Evolutionary conservation across 2,329 filamentous ascomycete species (phyloP).

Genomic region (Trichoderma sp.): DNA sequence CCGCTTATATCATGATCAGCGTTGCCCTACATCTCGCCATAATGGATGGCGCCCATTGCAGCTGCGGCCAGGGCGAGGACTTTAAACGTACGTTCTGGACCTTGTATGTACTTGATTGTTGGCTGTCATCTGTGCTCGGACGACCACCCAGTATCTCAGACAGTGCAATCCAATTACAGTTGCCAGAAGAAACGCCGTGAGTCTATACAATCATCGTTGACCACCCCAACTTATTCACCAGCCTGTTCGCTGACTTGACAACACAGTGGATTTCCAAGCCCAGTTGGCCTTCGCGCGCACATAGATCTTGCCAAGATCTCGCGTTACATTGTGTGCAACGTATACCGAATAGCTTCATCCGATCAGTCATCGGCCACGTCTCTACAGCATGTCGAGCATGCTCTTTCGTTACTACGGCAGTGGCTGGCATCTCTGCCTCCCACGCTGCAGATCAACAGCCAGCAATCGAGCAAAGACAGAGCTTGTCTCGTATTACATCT

Average conservation of each 20-base stretch:
- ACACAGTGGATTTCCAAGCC: background rate
- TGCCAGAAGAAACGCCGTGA: background rate
- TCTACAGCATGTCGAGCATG: background rate
- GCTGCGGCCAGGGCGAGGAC: background rate
- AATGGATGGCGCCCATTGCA: background rate
- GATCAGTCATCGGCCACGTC: background rate
- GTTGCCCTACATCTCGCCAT: background rate
- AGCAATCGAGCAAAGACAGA: background rate
- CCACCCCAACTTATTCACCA: background rate
- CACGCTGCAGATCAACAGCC: background rate
- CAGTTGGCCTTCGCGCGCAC: background rate
- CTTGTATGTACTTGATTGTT: background rate
- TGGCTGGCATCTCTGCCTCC: background rate
- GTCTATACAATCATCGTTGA: background rate
- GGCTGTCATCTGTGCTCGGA: background rate
- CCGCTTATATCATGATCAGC: background rate
- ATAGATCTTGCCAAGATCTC: background rate
- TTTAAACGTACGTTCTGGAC: background rate
- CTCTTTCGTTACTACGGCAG: background rate
- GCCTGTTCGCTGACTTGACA: background rate
- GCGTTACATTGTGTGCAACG: background rate
- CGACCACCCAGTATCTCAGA: background rate
- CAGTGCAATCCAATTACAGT: background rate
- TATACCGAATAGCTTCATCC: background rate
- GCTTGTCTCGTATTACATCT: background rate